A percentile compares a stretch with the other conserved stretches of the same genome.
Evolutionary conservation across 2,329 filamentous ascomycete species (phyloP).

Genomic region (Diaporthe destruens): DNA sequence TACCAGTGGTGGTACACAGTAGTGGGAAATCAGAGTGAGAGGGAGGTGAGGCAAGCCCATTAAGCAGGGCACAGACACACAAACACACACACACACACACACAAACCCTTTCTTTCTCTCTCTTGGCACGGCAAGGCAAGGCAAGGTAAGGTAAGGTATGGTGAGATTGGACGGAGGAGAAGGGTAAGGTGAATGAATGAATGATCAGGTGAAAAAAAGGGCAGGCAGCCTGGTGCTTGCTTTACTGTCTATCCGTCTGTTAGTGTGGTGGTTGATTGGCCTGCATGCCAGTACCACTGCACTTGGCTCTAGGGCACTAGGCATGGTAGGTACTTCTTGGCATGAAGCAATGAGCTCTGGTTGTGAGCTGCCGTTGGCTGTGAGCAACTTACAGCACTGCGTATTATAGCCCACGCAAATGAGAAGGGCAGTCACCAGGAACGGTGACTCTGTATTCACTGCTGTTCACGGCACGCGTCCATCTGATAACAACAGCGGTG

Average conservation of each 20-base stretch:
- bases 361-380: slow-evolving; percentile 17
- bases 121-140: neutral
- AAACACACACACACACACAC: too few species aligned
- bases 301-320: neutral
- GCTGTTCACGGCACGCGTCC: neutral
- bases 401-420: neutral
- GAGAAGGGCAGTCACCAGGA: neutral
- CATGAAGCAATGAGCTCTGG: slow-evolving; percentile 4
- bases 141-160: neutral
- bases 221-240: slow-evolving; percentile 5
- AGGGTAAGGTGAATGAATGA: slow-evolving; percentile 28
- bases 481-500: neutral
- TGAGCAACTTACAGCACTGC: neutral
- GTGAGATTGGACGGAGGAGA: slow-evolving; percentile 30
- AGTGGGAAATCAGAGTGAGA: neutral
- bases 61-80: slow-evolving; percentile 1
- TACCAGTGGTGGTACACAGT: slow-evolving; percentile 10
- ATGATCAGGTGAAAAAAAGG: too few species aligned
- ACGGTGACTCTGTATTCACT: neutral
- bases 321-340: slow-evolving; percentile 16
- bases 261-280: neutral
- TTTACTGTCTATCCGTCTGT: too few species aligned
- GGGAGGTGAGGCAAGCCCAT: neutral
- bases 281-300: neutral
- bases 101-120: too few species aligned